These are phyloP conservation scores for Acmispon strigosus DNA, from an alignment of 306 rosid genomes.

Conservation along the genomic window DNA sequence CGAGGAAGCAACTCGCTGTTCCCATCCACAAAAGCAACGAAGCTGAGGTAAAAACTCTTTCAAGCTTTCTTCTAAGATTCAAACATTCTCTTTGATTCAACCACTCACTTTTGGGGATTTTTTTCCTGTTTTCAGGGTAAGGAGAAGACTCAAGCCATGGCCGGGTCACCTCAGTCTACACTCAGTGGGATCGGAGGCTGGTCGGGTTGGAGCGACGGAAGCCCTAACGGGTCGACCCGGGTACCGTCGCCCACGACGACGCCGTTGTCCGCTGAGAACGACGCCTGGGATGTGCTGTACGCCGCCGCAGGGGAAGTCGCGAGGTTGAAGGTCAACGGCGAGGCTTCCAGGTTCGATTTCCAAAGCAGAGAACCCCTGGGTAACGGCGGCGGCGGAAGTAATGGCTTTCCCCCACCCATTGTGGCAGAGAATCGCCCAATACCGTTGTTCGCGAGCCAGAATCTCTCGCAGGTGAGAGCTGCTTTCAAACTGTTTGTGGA, in stretches of 20 bases:
- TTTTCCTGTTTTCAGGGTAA: not conserved
- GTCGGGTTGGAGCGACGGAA: slow-evolving; percentile 62
- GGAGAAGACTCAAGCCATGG: slow-evolving; percentile 21
- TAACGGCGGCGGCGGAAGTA: not conserved
- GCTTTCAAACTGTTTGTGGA: not conserved
- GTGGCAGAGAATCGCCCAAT: not conserved
- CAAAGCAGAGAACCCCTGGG: slow-evolving; percentile 30
- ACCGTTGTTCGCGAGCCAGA: slow-evolving; percentile 24
- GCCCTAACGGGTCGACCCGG: slow-evolving; percentile 60
- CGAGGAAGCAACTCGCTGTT: slow-evolving; percentile 28
- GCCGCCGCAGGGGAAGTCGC: slow-evolving; percentile 88
- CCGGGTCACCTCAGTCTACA: slow-evolving; percentile 84
- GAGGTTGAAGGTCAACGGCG: slow-evolving; percentile 48
- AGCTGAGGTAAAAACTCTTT: slow-evolving; percentile 38
- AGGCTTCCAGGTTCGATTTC: slow-evolving; percentile 7
- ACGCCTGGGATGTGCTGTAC: slow-evolving; percentile 68
- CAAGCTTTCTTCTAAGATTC: no score
- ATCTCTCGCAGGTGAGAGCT: slow-evolving; percentile 11
- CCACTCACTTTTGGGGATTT: not conserved
- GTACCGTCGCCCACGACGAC: slow-evolving; percentile 74
- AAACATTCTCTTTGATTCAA: not conserved
- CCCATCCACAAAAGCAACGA: slow-evolving; percentile 26
- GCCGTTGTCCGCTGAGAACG: slow-evolving; percentile 41
- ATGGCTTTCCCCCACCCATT: slow-evolving; percentile 8
- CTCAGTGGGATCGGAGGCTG: slow-evolving; percentile 68